Base-by-base conservation (phyloP, 495 filamentous ascomycete genomes). In the Aspergillus panamensis region DNA sequence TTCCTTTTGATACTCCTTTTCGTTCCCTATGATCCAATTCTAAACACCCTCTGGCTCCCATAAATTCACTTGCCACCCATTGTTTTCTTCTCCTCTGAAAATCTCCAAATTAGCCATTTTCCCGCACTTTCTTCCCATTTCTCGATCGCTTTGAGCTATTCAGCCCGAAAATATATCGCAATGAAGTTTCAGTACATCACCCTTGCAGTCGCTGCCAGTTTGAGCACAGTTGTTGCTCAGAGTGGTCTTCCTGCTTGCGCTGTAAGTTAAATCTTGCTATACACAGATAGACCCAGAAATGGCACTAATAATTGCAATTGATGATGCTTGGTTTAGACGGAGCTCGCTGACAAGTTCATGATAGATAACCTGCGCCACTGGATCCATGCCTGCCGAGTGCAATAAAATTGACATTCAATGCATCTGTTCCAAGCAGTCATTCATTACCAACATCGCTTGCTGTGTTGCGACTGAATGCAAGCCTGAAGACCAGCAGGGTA, bases 391-490 rank as follows among this genome's bases (percentile, higher is more conserved):
- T 7, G 17, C 45, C 8, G 72, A 71, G 57, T 92, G 89, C 71
- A 70, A 74, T 13, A 52, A 62, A 14, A 63, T 79, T 48, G 81
- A 91, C 56, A 66, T 84, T 59, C 62, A 69, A 37, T 95, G 91
- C 68, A 90, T 92, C 63, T 95, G 91, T 74, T 62, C 57, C 10
- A 74, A 80, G 68, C 61, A 68, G 6, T 65, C 67, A 8, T 89
- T 89, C 75, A 76, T 96, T 56, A 62, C 45, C 35, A 60, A 70
- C 32, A 83, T 94, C 55, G 72, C 83, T 30, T 89, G 86, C 76
- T 96, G 91, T 67, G 75, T 95, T 7, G 65, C 69, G 21, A 65
- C 62, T 3, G 66, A 56, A 9, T 96, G 91, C 71, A 59, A 67
- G 44, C 8, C 57, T 1, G 67, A 69, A 0, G 86, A 89, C 39